Percentiles rank a stretch among this genome's conserved stretches.
Conservation (phyloP, 169 alveolate genomes). For the Plasmodium blacklocki region DNA sequence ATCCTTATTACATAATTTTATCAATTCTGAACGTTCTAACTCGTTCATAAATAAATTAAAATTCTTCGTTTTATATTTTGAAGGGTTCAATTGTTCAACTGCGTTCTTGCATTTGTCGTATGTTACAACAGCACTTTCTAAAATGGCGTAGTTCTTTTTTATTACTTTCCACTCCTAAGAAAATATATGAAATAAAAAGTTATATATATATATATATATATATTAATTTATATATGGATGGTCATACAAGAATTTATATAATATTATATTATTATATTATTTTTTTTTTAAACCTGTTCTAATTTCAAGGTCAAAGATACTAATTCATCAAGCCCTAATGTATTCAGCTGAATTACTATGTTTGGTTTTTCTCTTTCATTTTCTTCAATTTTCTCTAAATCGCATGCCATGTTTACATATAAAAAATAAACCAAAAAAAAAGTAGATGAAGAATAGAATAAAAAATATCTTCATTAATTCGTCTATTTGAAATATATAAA, state of each 20-base stretch:
- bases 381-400: constrained; percentile 71
- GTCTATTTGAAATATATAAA: too few relatives aligned
- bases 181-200: neutral
- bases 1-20: constrained; percentile 25
- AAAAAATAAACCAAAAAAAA: constrained; percentile 24
- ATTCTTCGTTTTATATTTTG: constrained; percentile 39
- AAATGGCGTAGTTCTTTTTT: constrained; percentile 65
- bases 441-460: constrained; percentile 18
- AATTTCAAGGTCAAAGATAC: constrained; percentile 45
- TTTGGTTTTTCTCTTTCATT: constrained; percentile 66
- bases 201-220: neutral
- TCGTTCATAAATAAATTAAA: constrained; percentile 66
- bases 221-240: neutral
- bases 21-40: constrained; percentile 52
- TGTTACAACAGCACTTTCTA: constrained; percentile 67
- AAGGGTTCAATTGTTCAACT: constrained; percentile 64
- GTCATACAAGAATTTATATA: neutral
- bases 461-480: constrained; percentile 15
- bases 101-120: constrained; percentile 63
- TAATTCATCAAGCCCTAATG: constrained; percentile 54
- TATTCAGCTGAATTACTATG: constrained; percentile 46
- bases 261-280: neutral
- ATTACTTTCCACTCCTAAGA: constrained; percentile 61
- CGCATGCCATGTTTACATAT: constrained; percentile 66
- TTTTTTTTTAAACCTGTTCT: constrained; percentile 42